These are phyloP conservation scores for Arxiozyma slooffiae DNA, from an alignment of 1,139 yeast genomes.

Conservation along the genomic window DNA sequence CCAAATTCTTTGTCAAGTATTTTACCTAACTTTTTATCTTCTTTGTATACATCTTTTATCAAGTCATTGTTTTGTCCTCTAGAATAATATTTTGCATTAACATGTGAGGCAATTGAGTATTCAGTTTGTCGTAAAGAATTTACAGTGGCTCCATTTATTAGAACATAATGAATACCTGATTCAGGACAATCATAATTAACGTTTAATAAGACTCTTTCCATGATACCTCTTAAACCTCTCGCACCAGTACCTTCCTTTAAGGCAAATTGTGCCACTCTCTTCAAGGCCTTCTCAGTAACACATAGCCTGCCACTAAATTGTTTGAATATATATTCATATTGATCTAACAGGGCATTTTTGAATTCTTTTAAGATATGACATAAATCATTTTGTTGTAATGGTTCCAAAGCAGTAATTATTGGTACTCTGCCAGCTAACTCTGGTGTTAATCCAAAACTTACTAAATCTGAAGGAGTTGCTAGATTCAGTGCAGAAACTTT, in stretches of 20 bases:
- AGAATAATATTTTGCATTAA: conserved; percentile 36
- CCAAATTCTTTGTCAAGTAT: conserved; percentile 28
- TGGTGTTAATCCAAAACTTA: conserved; percentile 43
- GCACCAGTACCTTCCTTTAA: conserved; percentile 46
- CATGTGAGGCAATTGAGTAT: conserved; percentile 27
- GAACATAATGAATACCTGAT: conserved; percentile 38
- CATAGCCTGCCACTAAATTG: conserved; percentile 41
- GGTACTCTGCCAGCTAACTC: conserved; percentile 49
- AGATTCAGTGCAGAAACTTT: conserved; percentile 35
- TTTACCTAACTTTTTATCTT: conserved; percentile 31
- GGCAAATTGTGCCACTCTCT: conserved; percentile 38
- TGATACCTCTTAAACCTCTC: conserved; percentile 42
- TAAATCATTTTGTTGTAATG: conserved; percentile 36
- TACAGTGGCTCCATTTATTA: conserved; percentile 36
- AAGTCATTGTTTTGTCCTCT: conserved; percentile 34
- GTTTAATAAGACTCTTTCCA: conserved; percentile 40
- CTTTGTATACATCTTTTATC: conserved; percentile 31
- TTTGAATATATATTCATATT: conserved; percentile 41
- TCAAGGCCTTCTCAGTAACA: conserved; percentile 38
- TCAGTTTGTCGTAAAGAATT: conserved; percentile 29
- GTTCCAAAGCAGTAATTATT: conserved; percentile 38
- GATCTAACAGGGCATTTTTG: conserved; percentile 40
- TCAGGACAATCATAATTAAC: conserved; percentile 49
- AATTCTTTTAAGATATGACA: conserved; percentile 43
- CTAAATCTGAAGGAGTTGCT: conserved; percentile 40